A percentile compares a stretch with the other conserved stretches of the same genome.
These are phyloP conservation scores for Microbotryum saponariae DNA, from an alignment of 1,284 basidiomycete genomes.

Conservation along the genomic window DNA sequence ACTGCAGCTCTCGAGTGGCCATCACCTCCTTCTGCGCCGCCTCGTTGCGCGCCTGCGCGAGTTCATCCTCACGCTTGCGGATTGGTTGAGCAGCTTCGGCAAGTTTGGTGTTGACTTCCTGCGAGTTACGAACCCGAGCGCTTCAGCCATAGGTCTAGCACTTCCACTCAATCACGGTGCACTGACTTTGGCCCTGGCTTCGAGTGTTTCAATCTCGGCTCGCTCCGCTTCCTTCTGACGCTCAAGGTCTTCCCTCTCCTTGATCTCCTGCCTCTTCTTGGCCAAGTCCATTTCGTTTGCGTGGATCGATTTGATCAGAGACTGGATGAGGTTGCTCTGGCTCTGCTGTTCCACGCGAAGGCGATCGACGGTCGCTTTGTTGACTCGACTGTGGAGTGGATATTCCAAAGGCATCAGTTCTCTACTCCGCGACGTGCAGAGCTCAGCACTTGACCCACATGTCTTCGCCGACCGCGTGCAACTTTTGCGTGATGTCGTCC, in stretches of 20 bases:
- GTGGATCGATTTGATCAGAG: constrained; percentile 23
- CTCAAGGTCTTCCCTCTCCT: constrained; percentile 55
- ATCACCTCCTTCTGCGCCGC: constrained; percentile 49
- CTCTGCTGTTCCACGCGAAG: constrained; percentile 20
- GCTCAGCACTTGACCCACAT: constrained; percentile 51
- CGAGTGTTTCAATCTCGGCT: constrained; percentile 38
- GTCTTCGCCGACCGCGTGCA: constrained; percentile 55
- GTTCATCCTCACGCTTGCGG: constrained; percentile 56
- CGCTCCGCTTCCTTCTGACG: constrained; percentile 51
- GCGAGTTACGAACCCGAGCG: neutral
- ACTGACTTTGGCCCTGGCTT: constrained; percentile 49
- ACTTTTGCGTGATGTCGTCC: constrained; percentile 71
- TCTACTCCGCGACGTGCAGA: neutral
- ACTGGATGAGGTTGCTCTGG: constrained; percentile 13
- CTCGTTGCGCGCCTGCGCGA: constrained; percentile 52
- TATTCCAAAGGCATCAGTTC: neutral
- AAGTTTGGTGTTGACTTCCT: constrained; percentile 62
- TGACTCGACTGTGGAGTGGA: constrained; percentile 7
- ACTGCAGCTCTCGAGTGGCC: constrained; percentile 54
- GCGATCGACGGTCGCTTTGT: constrained; percentile 22
- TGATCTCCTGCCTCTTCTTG: constrained; percentile 57
- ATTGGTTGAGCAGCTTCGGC: constrained; percentile 60
- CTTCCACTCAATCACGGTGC: neutral
- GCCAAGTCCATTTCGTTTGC: constrained; percentile 46
- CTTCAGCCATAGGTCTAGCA: neutral